Evolutionary conservation across 805 yeast species (phyloP), one percentile per base, ranked within the genome.

Genomic region (Candida verbasci): DNA sequence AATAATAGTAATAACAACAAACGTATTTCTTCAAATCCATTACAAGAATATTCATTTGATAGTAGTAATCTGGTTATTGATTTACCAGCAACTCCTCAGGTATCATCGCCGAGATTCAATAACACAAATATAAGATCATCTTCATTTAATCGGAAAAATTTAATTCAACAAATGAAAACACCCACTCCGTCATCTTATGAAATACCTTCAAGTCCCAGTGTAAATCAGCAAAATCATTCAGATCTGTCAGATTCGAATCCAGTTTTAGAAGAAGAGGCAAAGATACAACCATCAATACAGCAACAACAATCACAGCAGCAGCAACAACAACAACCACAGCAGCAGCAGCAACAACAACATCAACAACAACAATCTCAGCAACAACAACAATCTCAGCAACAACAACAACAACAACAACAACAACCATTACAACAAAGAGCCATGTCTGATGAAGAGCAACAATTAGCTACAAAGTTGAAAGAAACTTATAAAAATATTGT

Each of bases 401-500:
- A 39, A 29, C 45, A 39, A 31, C 46, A 38, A 29, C 41, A 23
- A 11, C 43, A 23, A 24, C 42, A 9, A 18, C 42, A 24, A 24
- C 46, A 20, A 24, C 51, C 40, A 24, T 42, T 40, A 6, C 46
- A 38, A 17, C 55, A 46, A 34, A 29, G 70, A 24, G 53, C 61
- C 10, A 65, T 67, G 70, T 58, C 80, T 1, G 77, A 72, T 34
- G 83, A 77, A 49, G 85, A 78, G 53, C 83, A 76, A 46, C 76
- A 76, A 34, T 60, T 83, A 31, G 86, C 86, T 2, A 68, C 82
- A 2, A 82, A 82, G 51, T 55, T 83, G 17, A 86, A 83, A 55
- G 88, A 82, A 50, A 80, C 87, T 3, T 83, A 82, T 55, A 80
- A 81, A 48, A 67, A 74, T 34, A 83, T 82, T 27, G 78, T 82